Percentiles rank a stretch among this genome's conserved stretches.
These are phyloP conservation scores for Lenwebbia sp. DNA, from an alignment of 345 rosid species.

Conservation along the genomic window DNA sequence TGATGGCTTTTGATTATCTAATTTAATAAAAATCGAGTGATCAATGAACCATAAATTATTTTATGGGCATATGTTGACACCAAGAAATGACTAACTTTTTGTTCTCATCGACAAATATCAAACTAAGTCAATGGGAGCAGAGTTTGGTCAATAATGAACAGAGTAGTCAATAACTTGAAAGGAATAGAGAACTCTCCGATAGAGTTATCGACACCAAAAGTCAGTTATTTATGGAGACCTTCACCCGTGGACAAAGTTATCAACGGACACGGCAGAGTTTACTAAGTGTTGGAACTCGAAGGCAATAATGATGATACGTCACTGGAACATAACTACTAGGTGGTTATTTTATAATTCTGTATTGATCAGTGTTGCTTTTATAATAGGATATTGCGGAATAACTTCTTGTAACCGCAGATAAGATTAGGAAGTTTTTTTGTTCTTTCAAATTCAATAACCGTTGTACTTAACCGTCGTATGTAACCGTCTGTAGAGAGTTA, in stretches of 20 bases:
- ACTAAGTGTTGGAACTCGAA: neutral
- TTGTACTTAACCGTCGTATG: neutral
- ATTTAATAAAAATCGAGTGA: neutral
- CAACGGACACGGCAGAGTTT: neutral
- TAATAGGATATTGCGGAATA: neutral
- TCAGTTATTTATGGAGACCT: neutral
- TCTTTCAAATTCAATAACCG: neutral
- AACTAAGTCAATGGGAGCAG: neutral
- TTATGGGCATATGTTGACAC: neutral
- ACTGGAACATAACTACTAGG: neutral
- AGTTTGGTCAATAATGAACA: neutral
- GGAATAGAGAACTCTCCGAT: neutral
- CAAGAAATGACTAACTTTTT: neutral
- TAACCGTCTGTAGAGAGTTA: neutral
- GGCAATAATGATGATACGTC: neutral
- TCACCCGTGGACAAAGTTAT: fast-evolving
- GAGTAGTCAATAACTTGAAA: fast-evolving
- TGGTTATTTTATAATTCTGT: neutral
- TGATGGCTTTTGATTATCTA: neutral
- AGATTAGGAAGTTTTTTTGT: neutral
- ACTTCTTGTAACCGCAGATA: neutral
- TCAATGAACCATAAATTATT: neutral
- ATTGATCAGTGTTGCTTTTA: neutral
- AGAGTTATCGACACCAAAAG: neutral
- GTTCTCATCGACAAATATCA: neutral